Conservation (phyloP, 208 protist genomes). For the Lotmaria passim region DNA sequence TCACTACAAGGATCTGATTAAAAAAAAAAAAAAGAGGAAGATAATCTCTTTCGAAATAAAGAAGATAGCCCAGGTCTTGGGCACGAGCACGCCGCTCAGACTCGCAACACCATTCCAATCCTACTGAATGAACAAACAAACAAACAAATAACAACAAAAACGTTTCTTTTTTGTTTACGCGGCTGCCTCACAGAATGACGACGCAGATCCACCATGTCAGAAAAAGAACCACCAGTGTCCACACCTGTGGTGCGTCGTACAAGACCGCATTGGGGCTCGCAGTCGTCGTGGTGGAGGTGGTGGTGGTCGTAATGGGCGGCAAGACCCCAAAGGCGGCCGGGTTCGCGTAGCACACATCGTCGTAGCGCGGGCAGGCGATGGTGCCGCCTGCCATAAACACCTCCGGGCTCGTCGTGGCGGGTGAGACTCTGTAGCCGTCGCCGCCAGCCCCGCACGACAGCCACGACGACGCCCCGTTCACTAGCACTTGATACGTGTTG, state of each 20-base stretch:
- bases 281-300: neutral
- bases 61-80: no score
- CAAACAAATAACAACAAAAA: no score
- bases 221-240: neutral
- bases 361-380: conserved; percentile 45
- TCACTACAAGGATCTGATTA: no score
- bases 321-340: conserved; percentile 2
- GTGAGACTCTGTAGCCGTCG: conserved; percentile 8
- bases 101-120: no score
- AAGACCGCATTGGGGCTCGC: neutral
- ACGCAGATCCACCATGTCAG: no score
- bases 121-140: no score
- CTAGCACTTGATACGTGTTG: conserved; percentile 27
- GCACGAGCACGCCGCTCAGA: no score
- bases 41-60: no score
- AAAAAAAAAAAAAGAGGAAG: no score
- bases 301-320: neutral
- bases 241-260: no score
- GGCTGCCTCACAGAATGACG: no score
- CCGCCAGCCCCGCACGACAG: conserved; percentile 22
- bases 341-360: conserved; percentile 45
- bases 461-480: conserved; percentile 16
- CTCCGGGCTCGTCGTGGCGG: conserved; percentile 4
- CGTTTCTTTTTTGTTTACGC: no score
- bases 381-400: conserved; percentile 22